phyloP scores from a whole-genome alignment of 441 rosid genomes.

The Pelargonium cotyledonis region DNA sequence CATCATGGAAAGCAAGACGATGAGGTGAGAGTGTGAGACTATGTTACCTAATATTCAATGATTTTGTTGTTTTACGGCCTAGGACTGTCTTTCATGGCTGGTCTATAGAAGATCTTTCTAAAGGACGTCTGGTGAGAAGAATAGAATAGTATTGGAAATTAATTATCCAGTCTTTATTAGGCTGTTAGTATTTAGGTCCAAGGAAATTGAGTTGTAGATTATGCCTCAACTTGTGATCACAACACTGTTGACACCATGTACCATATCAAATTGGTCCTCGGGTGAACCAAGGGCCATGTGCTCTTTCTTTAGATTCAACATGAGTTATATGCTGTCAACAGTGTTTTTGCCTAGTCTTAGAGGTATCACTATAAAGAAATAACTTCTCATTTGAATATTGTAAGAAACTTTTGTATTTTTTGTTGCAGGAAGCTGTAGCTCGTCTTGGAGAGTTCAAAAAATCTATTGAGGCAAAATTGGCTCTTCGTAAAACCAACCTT shows the following conservation, averaged over 20 bases:
- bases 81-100: background rate
- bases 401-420: background rate
- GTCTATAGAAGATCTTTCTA: background rate
- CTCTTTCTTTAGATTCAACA: background rate
- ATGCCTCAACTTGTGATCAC: background rate
- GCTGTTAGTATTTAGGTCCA: background rate
- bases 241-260: background rate
- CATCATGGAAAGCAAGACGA: slow-evolving; percentile 57
- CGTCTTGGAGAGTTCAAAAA: slow-evolving; percentile 70
- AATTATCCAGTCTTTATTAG: background rate
- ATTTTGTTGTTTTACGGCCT: background rate
- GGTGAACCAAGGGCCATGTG: background rate
- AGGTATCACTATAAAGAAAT: background rate
- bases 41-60: background rate
- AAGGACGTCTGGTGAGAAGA: slow-evolving; percentile 6
- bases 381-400: background rate
- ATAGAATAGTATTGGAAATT: background rate
- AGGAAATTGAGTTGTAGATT: slow-evolving; percentile 5
- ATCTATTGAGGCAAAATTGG: slow-evolving; percentile 62
- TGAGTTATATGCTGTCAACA: background rate
- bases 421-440: slow-evolving; percentile 73
- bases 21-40: slow-evolving; percentile 45
- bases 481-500: slow-evolving; percentile 88
- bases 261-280: background rate
- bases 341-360: background rate